These are phyloP conservation scores for Bipolaris bicolor DNA, from an alignment of 2,329 filamentous ascomycete genomes.

Conservation along the genomic window DNA sequence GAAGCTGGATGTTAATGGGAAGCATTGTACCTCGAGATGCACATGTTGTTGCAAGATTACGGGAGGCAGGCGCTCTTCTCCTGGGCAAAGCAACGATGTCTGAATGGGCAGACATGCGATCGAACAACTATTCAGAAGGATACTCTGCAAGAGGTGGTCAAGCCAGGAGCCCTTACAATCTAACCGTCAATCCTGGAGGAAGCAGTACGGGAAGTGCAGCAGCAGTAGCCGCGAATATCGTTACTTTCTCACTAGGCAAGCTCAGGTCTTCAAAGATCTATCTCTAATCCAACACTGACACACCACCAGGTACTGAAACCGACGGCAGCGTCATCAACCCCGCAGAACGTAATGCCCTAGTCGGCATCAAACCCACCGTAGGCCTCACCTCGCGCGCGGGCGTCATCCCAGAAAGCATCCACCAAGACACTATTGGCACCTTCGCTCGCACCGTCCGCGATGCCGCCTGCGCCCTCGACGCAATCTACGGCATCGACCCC, in stretches of 20 bases:
- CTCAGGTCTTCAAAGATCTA: background rate
- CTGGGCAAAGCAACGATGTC: constrained; percentile 71
- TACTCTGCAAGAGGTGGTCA: constrained; percentile 44
- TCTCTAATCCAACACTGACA: background rate
- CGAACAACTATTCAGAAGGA: constrained; percentile 44
- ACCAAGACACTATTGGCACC: constrained; percentile 72
- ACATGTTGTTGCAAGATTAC: constrained; percentile 65
- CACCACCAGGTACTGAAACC: constrained; percentile 64
- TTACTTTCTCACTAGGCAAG: constrained; percentile 67
- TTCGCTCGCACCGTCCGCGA: constrained; percentile 74
- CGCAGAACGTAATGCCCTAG: constrained; percentile 70
- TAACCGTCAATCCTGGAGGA: constrained; percentile 70
- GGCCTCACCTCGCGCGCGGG: constrained; percentile 68
- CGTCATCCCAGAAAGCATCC: constrained; percentile 67
- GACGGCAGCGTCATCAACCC: constrained; percentile 73
- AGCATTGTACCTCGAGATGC: constrained; percentile 72
- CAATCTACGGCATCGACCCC: constrained; percentile 68
- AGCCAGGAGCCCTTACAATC: constrained; percentile 64
- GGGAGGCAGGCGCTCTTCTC: constrained; percentile 70
- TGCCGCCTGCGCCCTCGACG: constrained; percentile 69
- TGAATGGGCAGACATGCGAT: constrained; percentile 67
- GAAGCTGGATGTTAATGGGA: constrained; percentile 70
- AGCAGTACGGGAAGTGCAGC: constrained; percentile 70
- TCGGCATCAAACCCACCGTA: constrained; percentile 78
- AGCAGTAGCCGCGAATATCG: constrained; percentile 67